phyloP scores from a whole-genome alignment of 1,284 basidiomycete species.

The Cryptococcus sp. region DNA sequence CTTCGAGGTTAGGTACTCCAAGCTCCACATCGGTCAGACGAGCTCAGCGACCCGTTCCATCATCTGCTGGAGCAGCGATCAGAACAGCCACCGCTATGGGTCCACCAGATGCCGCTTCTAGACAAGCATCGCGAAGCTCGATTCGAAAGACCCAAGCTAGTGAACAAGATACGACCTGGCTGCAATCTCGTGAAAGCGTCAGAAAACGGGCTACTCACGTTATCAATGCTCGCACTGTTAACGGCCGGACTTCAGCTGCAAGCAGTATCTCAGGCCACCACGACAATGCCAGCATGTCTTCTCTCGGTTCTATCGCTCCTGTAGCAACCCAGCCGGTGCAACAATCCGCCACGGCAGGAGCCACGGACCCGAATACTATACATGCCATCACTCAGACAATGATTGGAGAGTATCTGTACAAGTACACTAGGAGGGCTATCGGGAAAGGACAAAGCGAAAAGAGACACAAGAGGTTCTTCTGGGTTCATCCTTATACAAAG shows the following conservation, averaged over 20 bases:
- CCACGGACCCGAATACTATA: constrained; percentile 80
- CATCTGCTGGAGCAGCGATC: constrained; percentile 47
- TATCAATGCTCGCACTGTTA: constrained; percentile 8
- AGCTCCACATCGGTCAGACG: constrained; percentile 41
- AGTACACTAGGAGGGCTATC: constrained; percentile 89
- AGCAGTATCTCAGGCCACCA: constrained; percentile 27
- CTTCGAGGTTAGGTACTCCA: constrained; percentile 79
- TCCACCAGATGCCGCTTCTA: constrained; percentile 61
- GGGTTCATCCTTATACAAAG: constrained; percentile 98
- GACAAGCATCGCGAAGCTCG: constrained; percentile 70
- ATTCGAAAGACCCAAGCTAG: constrained; percentile 52
- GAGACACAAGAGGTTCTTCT: constrained; percentile 94
- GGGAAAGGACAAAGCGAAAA: constrained; percentile 86
- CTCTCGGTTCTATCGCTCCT: constrained; percentile 27
- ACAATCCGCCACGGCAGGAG: constrained; percentile 23
- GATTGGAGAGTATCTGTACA: constrained; percentile 98
- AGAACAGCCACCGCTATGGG: constrained; percentile 58
- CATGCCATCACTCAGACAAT: constrained; percentile 99
- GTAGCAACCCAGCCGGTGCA: neutral
- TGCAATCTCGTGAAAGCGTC: constrained; percentile 36
- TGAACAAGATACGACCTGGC: constrained; percentile 51
- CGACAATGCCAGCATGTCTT: constrained; percentile 30
- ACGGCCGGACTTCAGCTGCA: constrained; percentile 26
- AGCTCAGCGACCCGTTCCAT: constrained; percentile 54
- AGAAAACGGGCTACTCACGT: constrained; percentile 29